These are phyloP conservation scores for Astrothelium subdiscretum DNA, from an alignment of 495 filamentous ascomycete genomes.

Conservation along the genomic window DNA sequence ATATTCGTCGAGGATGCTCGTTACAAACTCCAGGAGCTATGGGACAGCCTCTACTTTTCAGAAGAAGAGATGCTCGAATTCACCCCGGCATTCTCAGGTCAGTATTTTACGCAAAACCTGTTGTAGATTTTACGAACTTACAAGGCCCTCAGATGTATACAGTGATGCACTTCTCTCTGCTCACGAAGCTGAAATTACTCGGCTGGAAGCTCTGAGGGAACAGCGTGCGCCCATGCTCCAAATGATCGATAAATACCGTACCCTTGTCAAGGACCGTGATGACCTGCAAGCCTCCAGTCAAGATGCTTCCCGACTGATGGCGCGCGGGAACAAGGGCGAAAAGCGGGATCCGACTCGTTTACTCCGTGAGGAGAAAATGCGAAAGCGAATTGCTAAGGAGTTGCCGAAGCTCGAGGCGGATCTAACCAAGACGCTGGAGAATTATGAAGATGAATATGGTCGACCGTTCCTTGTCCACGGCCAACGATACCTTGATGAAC, in stretches of 20 bases:
- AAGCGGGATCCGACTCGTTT: constrained; percentile 86
- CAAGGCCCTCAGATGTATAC: constrained; percentile 44
- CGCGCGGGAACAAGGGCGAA: constrained; percentile 77
- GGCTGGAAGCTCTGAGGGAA: constrained; percentile 71
- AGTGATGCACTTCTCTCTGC: constrained; percentile 83
- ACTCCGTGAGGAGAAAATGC: constrained; percentile 95
- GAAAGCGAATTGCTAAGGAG: constrained; percentile 91
- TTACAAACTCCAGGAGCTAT: constrained; percentile 79
- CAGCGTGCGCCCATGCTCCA: constrained; percentile 76
- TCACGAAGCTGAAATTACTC: constrained; percentile 78
- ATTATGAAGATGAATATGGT: constrained; percentile 89
- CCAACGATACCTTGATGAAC: constrained; percentile 71
- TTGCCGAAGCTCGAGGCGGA: constrained; percentile 82
- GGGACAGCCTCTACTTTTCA: constrained; percentile 86
- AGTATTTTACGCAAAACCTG: constrained; percentile 18
- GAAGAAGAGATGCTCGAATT: constrained; percentile 99
- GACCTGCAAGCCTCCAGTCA: constrained; percentile 78
- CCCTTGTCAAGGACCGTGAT: constrained; percentile 75
- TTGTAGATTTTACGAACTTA: constrained; percentile 5
- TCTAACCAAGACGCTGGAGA: constrained; percentile 65
- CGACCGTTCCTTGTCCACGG: constrained; percentile 87
- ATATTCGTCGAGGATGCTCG: constrained; percentile 91
- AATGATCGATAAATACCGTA: constrained; percentile 72
- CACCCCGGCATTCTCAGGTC: constrained; percentile 79
- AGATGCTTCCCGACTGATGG: constrained; percentile 86